phyloP scores from a whole-genome alignment of 148 eudicot species.

The Vaccinium darrowii region DNA sequence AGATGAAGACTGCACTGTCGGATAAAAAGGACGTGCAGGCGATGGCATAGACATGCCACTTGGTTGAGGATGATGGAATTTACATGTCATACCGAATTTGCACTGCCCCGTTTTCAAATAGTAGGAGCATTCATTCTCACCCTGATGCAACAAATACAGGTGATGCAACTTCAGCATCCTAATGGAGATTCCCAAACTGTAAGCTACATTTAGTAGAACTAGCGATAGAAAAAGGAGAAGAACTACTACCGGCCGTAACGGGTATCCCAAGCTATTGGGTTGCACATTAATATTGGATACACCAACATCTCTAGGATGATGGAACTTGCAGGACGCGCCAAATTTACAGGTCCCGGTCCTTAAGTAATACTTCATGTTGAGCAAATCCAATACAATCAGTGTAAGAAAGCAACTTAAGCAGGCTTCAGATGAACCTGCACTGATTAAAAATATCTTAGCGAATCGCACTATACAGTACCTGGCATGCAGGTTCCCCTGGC shows the following conservation, averaged over 20 bases:
- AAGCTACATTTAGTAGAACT: background rate
- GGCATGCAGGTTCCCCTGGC: constrained; percentile 72
- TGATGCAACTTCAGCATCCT: constrained; percentile 7
- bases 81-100: constrained; percentile 89
- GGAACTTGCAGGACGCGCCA: constrained; percentile 85
- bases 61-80: constrained; percentile 94
- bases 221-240: constrained; percentile 2
- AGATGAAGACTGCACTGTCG: constrained; percentile 81
- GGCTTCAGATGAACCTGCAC: background rate
- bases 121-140: constrained; percentile 94
- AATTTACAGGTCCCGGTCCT: constrained; percentile 96
- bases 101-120: constrained; percentile 99
- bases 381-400: constrained; percentile 18
- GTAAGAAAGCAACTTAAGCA: background rate
- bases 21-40: constrained; percentile 88
- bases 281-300: constrained; percentile 64
- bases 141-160: constrained; percentile 42
- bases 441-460: background rate
- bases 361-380: constrained; percentile 68
- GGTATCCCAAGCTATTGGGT: constrained; percentile 76
- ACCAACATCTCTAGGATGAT: constrained; percentile 84
- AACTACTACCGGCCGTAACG: constrained; percentile 68
- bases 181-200: background rate
- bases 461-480: constrained; percentile 43
- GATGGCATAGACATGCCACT: constrained; percentile 55